Evolutionary conservation across 2,329 filamentous ascomycete genomes (phyloP), one percentile per base, ranked within the genome.

Genomic region (Rugonectria rugulosa): DNA sequence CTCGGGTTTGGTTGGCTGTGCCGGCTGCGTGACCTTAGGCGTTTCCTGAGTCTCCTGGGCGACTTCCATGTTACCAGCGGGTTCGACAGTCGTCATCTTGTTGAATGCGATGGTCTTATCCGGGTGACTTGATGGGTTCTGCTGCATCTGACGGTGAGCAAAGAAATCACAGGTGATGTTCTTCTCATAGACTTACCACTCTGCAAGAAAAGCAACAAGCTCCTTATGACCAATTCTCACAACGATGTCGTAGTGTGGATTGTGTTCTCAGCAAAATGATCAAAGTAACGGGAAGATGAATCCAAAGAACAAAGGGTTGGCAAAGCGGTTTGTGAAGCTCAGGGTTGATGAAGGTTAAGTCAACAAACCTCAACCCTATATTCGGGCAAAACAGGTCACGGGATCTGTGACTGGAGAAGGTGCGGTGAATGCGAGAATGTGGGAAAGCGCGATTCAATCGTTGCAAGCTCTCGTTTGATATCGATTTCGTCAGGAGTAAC

Each of bases 1-100:
- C 49, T 68, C 66, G 11, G 55, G 45, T 57, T 68, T 66, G 21
- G 48, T 26, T 21, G 51, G 29, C 17, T 56, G 57, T 5, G 29
- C n/a, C 23, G 48, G 29, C 19, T 56, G 57, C n/a, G n/a, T n/a
- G n/a, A n/a, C n/a, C n/a, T n/a, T n/a, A 23, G 50, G 24, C 29
- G 47, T 26, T 26, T 59, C 57, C 2, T 9, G 26, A 5, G 44
- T 17, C 19, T 64, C 65, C 40, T 40, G 50, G 42, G 50, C 49
- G n/a, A 45, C 40, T 20, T 44, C 50, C n/a, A 41, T 51, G 44
- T 47, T 61, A 12, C 37, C 26, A 31, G 41, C 38, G 15, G 44
- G 31, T 26, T 62, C 65, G 21, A 42, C 42, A 3, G 59, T 48
- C 27, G 61, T 49, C 65, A 60, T 67, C 9, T 53, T 61, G 26